Percentiles rank a stretch among this genome's conserved stretches.
These are phyloP conservation scores for Daldinia sp. DNA, from an alignment of 2,329 filamentous ascomycete genomes.

Conservation along the genomic window DNA sequence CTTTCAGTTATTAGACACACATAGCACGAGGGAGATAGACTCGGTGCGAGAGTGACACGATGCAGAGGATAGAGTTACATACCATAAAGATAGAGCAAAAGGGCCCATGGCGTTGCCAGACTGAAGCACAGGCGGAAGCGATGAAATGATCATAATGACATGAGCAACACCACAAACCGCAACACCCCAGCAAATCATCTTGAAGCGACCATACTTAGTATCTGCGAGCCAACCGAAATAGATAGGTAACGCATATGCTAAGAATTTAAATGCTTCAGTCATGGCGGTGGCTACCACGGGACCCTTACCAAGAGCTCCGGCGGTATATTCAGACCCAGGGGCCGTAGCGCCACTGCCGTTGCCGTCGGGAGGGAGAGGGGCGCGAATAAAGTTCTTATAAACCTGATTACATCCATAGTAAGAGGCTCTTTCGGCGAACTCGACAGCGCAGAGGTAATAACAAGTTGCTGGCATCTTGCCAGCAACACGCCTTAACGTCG, in stretches of 20 bases:
- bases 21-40: too few species aligned
- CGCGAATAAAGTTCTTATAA: constrained; percentile 68
- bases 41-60: background rate
- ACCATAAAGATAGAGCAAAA: constrained; percentile 69
- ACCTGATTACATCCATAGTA: constrained; percentile 60
- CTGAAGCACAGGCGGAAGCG: constrained; percentile 55
- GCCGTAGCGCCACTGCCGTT: constrained; percentile 50
- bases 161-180: constrained; percentile 54
- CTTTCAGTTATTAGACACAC: background rate
- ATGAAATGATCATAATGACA: constrained; percentile 52
- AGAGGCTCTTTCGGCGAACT: constrained; percentile 64
- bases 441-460: constrained; percentile 62
- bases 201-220: constrained; percentile 56
- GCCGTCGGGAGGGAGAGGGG: constrained; percentile 59
- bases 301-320: constrained; percentile 64
- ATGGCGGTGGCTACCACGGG: constrained; percentile 61
- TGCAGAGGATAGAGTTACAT: constrained; percentile 4
- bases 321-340: constrained; percentile 51
- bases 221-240: constrained; percentile 58
- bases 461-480: constrained; percentile 58
- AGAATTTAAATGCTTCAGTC: constrained; percentile 59
- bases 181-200: constrained; percentile 51
- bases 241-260: constrained; percentile 62
- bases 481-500: constrained; percentile 60
- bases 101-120: constrained; percentile 64